A percentile compares a stretch with the other conserved stretches of the same genome.
Evolutionary conservation across 352 stramenopile genomes (phyloP).

Genomic region (Phytophthora aleatoria): DNA sequence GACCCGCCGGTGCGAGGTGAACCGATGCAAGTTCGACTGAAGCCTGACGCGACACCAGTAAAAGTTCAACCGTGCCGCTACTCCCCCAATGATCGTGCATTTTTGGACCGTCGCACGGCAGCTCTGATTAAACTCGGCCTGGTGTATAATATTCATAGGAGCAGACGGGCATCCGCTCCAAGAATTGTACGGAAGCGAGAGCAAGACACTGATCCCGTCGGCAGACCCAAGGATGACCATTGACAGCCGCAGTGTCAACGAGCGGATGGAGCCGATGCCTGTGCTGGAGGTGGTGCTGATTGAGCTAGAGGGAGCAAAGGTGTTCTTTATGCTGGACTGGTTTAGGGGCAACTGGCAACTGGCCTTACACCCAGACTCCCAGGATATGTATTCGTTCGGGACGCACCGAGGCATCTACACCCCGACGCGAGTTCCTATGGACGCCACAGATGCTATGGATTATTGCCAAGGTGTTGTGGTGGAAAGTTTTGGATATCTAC

Average conservation of each 20-base stretch:
- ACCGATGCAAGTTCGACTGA: constrained; percentile 16
- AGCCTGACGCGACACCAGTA: not conserved
- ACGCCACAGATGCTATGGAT: constrained; percentile 18
- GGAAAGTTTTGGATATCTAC: constrained; percentile 19
- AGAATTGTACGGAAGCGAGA: too few relatives aligned
- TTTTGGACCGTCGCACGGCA: too few relatives aligned
- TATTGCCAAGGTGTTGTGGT: constrained; percentile 33
- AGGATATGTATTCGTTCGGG: constrained; percentile 28
- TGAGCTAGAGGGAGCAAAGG: constrained; percentile 12
- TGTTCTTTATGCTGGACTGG: constrained; percentile 34
- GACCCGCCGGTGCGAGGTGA: constrained; percentile 18
- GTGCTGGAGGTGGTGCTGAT: constrained; percentile 16
- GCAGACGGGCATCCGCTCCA: too few relatives aligned
- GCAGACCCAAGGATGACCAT: constrained; percentile 34
- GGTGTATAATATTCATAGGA: too few relatives aligned
- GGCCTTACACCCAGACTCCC: constrained; percentile 18
- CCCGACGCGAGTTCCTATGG: constrained; percentile 23
- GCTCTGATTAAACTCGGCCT: too few relatives aligned
- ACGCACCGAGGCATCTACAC: constrained; percentile 33
- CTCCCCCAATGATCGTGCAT: not conserved
- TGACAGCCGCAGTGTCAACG: constrained; percentile 25
- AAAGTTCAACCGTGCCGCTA: constrained; percentile 5
- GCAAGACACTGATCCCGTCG: not conserved
- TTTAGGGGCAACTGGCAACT: constrained; percentile 38
- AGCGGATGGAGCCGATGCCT: constrained; percentile 25